Evolutionary conservation across 768 basidiomycete species (phyloP), one percentile per base, ranked within the genome.

Genomic region (Podaxis sp.): DNA sequence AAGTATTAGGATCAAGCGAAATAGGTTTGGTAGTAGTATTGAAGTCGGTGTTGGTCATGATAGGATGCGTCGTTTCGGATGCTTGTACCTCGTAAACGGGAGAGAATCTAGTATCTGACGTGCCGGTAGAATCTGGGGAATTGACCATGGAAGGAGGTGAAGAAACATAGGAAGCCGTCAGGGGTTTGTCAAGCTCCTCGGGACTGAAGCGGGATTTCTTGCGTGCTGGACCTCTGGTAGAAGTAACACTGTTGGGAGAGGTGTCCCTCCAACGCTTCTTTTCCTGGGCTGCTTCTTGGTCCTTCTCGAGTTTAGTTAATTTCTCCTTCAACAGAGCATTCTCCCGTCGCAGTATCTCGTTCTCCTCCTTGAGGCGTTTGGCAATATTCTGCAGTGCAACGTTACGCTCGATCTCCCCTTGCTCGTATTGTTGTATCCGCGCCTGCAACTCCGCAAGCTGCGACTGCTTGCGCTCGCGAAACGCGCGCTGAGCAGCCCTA

Each of bases 361-460:
- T 95, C 72, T 95, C 93, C 67, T 93, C 91, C 75, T 94, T 95
- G 62, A 91, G 82, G 36, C 87, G 85, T 75, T 93, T 93, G 13
- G 91, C 91, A 58, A 92, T 84, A 58, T 82, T 86, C 74, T 95
- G 93, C 22, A 95, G 78, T 51, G 91, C 90, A 55, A 95, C 85
- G 69, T 90, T 93, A 60, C 91, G 87, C 72, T 95, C 90, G 28
- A 93, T 87, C 71, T 95, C 93, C n/a, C 93, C 93, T 71, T 92
- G 90, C 72, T 95, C 93, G 68, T 93, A 95, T 20, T 85, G 84
- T 65, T 90, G 87, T 56, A 95, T 80, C 52, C 92, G 90, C 55
- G 92, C 89, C 75, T 95, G 93, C 38, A 95, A 83, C 65, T 94
- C 93, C 8, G 90, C 87, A 38, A 95, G 87, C 69, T 94, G 93